These are phyloP conservation scores for Aureobasidium pullulans DNA, from an alignment of 2,329 filamentous ascomycete genomes.

Conservation along the genomic window DNA sequence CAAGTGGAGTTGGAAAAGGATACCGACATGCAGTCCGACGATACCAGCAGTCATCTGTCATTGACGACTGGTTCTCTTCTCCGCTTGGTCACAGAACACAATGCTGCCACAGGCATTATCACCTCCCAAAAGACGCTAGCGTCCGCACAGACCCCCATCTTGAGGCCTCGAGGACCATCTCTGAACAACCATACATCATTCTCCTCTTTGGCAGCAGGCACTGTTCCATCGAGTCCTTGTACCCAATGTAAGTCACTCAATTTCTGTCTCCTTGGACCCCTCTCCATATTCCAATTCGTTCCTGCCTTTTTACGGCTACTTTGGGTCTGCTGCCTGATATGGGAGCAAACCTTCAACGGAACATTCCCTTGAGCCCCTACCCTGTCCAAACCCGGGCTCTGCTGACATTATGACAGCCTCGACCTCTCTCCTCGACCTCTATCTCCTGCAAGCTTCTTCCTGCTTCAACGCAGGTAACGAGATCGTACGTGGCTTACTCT, in stretches of 20 bases:
- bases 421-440: slow-evolving; percentile 4
- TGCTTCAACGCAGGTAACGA: slow-evolving; percentile 2
- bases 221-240: neutral
- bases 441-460: neutral
- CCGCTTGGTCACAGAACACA: neutral
- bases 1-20: neutral
- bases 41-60: neutral
- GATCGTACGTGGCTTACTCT: neutral
- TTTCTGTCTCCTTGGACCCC: neutral
- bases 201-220: neutral
- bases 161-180: neutral
- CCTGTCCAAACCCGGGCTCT: neutral
- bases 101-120: neutral
- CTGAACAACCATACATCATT: neutral
- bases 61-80: neutral
- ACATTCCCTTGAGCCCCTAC: neutral
- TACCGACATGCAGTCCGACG: neutral
- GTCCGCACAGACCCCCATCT: neutral
- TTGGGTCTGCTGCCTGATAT: neutral
- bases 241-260: neutral
- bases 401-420: neutral
- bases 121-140: neutral
- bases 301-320: neutral
- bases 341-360: neutral
- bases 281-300: neutral